Evolutionary conservation across 768 basidiomycete species (phyloP).

Genomic region (Leccinum rimulosum): DNA sequence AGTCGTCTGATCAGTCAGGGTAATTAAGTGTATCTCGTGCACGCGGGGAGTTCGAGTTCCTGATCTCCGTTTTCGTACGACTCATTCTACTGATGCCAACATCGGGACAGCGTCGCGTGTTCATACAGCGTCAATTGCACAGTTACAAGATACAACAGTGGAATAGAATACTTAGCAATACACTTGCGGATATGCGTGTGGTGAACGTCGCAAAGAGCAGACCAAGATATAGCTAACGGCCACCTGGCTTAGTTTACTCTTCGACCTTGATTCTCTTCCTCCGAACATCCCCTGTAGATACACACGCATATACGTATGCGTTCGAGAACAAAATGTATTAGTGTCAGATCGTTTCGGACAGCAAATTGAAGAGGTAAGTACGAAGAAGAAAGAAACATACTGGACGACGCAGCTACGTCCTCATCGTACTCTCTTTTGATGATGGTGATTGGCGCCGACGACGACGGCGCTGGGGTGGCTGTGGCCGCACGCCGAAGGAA

Average conservation of each 20-base stretch:
- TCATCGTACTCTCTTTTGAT: conserved; percentile 19
- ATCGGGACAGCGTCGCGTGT: too few relatives aligned
- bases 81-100: too few relatives aligned
- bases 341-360: neutral
- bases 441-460: too few relatives aligned
- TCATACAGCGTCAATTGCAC: neutral
- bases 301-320: neutral
- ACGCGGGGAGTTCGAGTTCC: too few relatives aligned
- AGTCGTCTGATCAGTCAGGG: too few relatives aligned
- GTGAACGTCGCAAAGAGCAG: neutral
- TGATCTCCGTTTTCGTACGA: too few relatives aligned
- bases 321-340: neutral
- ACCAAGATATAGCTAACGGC: neutral
- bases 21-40: too few relatives aligned
- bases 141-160: too few relatives aligned
- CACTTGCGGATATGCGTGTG: too few relatives aligned
- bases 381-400: neutral
- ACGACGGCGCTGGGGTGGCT: neutral
- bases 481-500: neutral
- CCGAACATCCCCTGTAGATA: neutral
- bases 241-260: conserved; percentile 3
- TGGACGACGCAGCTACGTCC: neutral
- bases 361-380: neutral
- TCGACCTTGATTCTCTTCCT: conserved; percentile 20
- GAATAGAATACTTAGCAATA: neutral